Evolutionary conservation across 768 basidiomycete genomes (phyloP).

Genomic region (Pilatotrama ljubarskyi): DNA sequence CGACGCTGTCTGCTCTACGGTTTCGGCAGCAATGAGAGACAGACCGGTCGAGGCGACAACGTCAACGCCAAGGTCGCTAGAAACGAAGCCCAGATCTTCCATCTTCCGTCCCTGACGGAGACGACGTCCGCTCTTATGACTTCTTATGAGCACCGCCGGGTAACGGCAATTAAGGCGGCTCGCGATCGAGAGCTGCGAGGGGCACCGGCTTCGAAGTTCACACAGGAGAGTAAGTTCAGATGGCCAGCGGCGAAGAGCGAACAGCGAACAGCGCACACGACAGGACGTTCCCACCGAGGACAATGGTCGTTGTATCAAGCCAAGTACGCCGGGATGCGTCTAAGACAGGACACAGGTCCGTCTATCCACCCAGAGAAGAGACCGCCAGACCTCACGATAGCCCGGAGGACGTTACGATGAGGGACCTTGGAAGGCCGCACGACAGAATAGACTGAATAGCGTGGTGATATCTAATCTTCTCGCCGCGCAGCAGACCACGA

Average conservation of each 20-base stretch:
- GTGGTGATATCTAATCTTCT: constrained; percentile 1
- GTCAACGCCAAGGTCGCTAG: background rate
- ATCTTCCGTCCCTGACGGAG: background rate
- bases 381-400: no score
- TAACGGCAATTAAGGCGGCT: background rate
- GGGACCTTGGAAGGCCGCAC: background rate
- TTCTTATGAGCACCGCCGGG: background rate
- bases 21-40: background rate
- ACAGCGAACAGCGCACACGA: no score
- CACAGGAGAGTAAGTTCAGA: no score
- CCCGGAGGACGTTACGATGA: no score
- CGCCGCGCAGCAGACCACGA: background rate
- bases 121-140: background rate
- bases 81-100: constrained; percentile 6
- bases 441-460: background rate
- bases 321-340: no score
- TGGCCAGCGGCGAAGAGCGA: no score
- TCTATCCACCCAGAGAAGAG: no score
- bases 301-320: no score
- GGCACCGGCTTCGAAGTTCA: no score
- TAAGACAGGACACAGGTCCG: no score
- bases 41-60: background rate
- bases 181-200: background rate
- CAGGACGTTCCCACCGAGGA: no score
- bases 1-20: no score